Evolutionary conservation across 208 protist species (phyloP), one percentile per base, ranked within the genome.

Genomic region (Angomonas deanei): DNA sequence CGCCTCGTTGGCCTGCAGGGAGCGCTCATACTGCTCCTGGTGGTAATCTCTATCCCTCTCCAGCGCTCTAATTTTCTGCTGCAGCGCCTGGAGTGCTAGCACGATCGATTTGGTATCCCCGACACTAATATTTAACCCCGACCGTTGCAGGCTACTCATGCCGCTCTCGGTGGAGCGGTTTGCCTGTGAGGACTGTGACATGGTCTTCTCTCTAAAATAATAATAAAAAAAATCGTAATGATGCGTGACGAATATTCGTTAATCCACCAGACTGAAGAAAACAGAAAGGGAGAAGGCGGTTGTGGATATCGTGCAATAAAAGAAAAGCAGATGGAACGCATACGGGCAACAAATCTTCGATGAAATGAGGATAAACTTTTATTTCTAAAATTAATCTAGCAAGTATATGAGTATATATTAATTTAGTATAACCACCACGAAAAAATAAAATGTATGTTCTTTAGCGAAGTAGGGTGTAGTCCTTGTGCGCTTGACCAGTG

Each of bases 21-120:
- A 79, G 1, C 70, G 63, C 54, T 93, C 90, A 58, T 93, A 96
- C 76, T 93, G 82, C 42, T 96, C 90, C 46, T 91, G 86, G 47
- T 93, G 90, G 61, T 86, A 84, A 61, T 96, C 84, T 26, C 87
- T 77, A 65, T 96, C 90, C 34, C 91, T 74, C 65, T 96, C 86
- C 3, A 96, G 72, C 1, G 79, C 69, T 21, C 90, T 81, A 47
- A 96, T 96, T 64, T 96, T 96, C 53, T 82, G 72, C 63, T 93
- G 90, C 21, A 96, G 73, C 13, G 90, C 82, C 63, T 93, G 90
- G 21, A 96, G 72, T 0, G 90, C 90, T 19, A 96, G 78, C 47
- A 96, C 90, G 56, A 96, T 93, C 5, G 85, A 93, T 61, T 92
- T 92, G 13, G 90, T 96, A 72, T 96, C 90, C 0, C 90, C 90